phyloP scores from a whole-genome alignment of 1,139 yeast genomes.

The Kluyveromyces sp. region DNA sequence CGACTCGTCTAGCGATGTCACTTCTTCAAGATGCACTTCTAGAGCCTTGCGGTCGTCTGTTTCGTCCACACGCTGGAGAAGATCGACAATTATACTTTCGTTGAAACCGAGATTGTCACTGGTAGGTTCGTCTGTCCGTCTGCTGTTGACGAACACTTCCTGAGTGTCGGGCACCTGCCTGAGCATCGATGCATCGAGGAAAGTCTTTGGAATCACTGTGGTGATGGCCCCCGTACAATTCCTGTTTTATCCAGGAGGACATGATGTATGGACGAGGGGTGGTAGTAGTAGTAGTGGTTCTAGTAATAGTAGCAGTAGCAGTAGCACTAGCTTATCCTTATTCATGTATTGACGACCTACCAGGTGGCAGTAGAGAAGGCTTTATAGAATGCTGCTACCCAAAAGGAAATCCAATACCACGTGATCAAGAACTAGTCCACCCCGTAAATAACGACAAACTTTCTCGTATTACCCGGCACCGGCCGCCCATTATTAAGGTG shows the following conservation, averaged over 20 bases:
- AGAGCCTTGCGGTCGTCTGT: slow-evolving; percentile 34
- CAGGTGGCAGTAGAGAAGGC: background rate
- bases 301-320: too few species aligned
- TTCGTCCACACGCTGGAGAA: slow-evolving; percentile 50
- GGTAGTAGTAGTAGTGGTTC: too few species aligned
- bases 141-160: slow-evolving; percentile 57
- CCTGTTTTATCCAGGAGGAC: slow-evolving; percentile 3
- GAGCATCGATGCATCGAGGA: slow-evolving; percentile 63
- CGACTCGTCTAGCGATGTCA: slow-evolving; percentile 33
- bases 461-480: too few species aligned
- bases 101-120: slow-evolving; percentile 36
- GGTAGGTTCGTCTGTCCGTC: slow-evolving; percentile 28
- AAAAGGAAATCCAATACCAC: too few species aligned
- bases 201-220: slow-evolving; percentile 44
- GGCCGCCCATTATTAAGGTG: too few species aligned
- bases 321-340: background rate
- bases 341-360: background rate
- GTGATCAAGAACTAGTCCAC: too few species aligned
- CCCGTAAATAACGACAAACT: too few species aligned
- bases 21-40: slow-evolving; percentile 36
- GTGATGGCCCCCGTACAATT: slow-evolving; percentile 71
- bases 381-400: too few species aligned
- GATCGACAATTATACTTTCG: slow-evolving; percentile 62
- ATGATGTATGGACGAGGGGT: background rate
- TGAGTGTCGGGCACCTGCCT: slow-evolving; percentile 85